A percentile compares a stretch with the other conserved stretches of the same genome.
These are phyloP conservation scores for Penicillium daleae DNA, from an alignment of 495 filamentous ascomycete genomes.

Conservation along the genomic window DNA sequence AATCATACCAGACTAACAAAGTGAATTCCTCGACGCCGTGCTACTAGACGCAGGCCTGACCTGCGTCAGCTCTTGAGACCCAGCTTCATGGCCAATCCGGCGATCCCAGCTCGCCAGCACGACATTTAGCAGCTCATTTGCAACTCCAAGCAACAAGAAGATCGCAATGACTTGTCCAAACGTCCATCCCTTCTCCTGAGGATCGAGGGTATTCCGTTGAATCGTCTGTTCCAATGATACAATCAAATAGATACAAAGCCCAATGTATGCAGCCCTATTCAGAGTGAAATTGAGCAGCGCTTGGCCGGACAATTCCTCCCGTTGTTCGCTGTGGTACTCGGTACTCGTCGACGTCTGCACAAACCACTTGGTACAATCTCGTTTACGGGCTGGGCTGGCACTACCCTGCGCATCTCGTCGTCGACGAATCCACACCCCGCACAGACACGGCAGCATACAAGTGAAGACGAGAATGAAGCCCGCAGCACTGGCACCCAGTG, in stretches of 20 bases:
- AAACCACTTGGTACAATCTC: slow-evolving; percentile 13
- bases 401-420: neutral
- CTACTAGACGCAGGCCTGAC: slow-evolving; percentile 3
- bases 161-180: slow-evolving; percentile 29
- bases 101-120: slow-evolving; percentile 25
- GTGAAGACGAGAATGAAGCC: slow-evolving; percentile 13
- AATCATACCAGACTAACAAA: neutral
- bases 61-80: slow-evolving; percentile 11
- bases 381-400: neutral
- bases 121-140: slow-evolving; percentile 25
- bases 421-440: slow-evolving; percentile 5
- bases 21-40: neutral
- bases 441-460: slow-evolving; percentile 21
- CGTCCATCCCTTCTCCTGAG: slow-evolving; percentile 22
- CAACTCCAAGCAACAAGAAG: slow-evolving; percentile 25
- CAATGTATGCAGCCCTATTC: slow-evolving; percentile 20
- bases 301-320: slow-evolving; percentile 9
- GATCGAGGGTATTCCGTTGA: slow-evolving; percentile 17
- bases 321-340: neutral
- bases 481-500: slow-evolving; percentile 11
- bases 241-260: slow-evolving; percentile 24
- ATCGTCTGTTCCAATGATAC: slow-evolving; percentile 30
- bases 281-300: slow-evolving; percentile 16
- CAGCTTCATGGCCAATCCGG: slow-evolving; percentile 2
- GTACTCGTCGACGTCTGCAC: neutral